Conservation (phyloP, 352 stramenopile genomes). For the Hyaloperonospora arabidopsidis region DNA sequence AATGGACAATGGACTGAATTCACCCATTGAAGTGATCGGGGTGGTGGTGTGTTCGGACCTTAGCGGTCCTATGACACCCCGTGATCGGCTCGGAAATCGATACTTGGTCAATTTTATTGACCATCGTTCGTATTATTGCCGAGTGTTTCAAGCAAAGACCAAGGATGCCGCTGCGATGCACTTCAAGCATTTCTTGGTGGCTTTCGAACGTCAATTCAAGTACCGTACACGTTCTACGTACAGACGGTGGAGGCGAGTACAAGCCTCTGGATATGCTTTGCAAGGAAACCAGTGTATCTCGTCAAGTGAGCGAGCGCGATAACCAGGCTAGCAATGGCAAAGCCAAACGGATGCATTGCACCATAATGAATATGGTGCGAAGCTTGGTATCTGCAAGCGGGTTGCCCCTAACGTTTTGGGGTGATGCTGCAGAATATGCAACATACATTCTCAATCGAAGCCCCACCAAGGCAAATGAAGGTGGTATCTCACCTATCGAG, state of each 20-base stretch:
- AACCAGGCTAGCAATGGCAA: slow-evolving; percentile 1
- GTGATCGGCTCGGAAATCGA: background rate
- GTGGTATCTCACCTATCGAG: no score
- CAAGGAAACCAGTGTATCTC: background rate
- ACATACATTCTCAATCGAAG: no score
- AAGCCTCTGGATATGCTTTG: background rate
- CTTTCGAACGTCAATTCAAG: background rate
- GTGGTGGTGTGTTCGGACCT: background rate
- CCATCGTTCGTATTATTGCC: background rate
- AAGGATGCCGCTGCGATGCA: background rate
- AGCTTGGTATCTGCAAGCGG: no score
- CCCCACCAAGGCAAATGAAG: no score
- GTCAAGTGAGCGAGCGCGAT: background rate
- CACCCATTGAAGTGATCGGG: background rate
- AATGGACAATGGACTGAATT: background rate
- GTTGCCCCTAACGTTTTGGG: no score
- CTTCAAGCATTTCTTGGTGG: background rate
- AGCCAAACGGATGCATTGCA: background rate
- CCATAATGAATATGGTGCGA: slow-evolving; percentile 13
- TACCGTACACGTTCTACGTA: background rate
- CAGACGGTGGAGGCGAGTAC: background rate
- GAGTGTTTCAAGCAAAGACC: background rate
- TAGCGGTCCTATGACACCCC: background rate
- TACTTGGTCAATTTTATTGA: background rate
- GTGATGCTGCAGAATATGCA: no score